Evolutionary conservation across 2,329 filamentous ascomycete species (phyloP).

Genomic region (Xylaria hypoxylon): DNA sequence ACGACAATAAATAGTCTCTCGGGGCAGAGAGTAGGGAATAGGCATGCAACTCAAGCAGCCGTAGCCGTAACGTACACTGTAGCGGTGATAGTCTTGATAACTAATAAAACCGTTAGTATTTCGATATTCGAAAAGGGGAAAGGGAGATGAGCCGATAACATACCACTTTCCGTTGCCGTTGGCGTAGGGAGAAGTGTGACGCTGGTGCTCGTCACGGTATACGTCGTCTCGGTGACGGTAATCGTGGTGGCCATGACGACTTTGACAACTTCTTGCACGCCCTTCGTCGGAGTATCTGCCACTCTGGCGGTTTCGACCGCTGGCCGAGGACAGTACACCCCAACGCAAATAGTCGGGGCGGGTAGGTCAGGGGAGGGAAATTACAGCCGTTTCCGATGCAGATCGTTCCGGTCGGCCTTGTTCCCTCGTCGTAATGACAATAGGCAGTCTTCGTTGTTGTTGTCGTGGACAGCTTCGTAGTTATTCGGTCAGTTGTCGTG

Average conservation of each 20-base stretch:
- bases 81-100: constrained; percentile 50
- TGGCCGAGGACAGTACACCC: constrained; percentile 8
- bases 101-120: constrained; percentile 40
- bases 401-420: constrained; percentile 37
- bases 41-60: not conserved
- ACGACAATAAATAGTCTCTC: not conserved
- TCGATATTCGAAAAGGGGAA: not conserved
- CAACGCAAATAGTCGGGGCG: constrained; percentile 27
- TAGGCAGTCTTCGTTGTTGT: constrained; percentile 50
- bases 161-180: constrained; percentile 53
- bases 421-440: constrained; percentile 53
- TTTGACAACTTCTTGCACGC: constrained; percentile 20
- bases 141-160: constrained; percentile 24
- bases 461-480: constrained; percentile 51
- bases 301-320: constrained; percentile 21
- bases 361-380: constrained; percentile 35
- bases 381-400: constrained; percentile 34
- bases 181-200: constrained; percentile 50
- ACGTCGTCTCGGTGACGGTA: constrained; percentile 54
- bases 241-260: constrained; percentile 51
- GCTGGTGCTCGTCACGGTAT: constrained; percentile 44
- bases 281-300: constrained; percentile 23
- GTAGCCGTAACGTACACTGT: constrained; percentile 52
- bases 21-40: no score
- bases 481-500: constrained; percentile 50